A percentile compares a stretch with the other conserved stretches of the same genome.
phyloP scores from a whole-genome alignment of 805 yeast genomes.

The Candida coleopterorum region DNA sequence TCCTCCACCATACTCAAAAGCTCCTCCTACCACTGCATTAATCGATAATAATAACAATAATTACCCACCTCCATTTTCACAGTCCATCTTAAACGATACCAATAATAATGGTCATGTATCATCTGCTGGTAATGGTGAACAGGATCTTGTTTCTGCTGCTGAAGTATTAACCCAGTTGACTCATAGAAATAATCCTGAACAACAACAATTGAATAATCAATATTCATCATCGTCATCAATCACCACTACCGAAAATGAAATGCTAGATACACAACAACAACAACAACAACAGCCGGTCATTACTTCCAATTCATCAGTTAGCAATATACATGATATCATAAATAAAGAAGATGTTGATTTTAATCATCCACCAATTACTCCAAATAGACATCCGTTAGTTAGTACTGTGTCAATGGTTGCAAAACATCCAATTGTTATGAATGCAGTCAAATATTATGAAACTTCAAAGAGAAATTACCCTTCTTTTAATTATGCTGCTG shows the following conservation, averaged over 20 bases:
- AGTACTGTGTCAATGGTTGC: slow-evolving; percentile 33
- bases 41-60: not conserved
- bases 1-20: slow-evolving; percentile 6
- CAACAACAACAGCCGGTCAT: not conserved
- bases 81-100: too few relatives aligned
- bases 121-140: not conserved
- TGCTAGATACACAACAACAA: slow-evolving; percentile 4
- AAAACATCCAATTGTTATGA: slow-evolving; percentile 40
- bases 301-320: slow-evolving; percentile 3
- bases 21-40: slow-evolving; percentile 2
- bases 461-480: slow-evolving; percentile 42
- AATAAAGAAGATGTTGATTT: slow-evolving; percentile 4
- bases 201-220: not conserved
- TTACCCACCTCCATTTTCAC: not conserved
- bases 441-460: slow-evolving; percentile 46
- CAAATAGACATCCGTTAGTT: slow-evolving; percentile 32
- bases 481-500: slow-evolving; percentile 57
- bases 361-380: not conserved
- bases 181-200: slow-evolving; percentile 5
- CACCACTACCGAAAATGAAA: slow-evolving; percentile 8
- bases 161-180: slow-evolving; percentile 38
- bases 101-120: too few relatives aligned
- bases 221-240: slow-evolving; percentile 16
- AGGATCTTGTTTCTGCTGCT: slow-evolving; percentile 35
- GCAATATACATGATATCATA: slow-evolving; percentile 2